Evolutionary conservation across 1,139 yeast genomes (phyloP).

Genomic region (Geotrichum armillariae): DNA sequence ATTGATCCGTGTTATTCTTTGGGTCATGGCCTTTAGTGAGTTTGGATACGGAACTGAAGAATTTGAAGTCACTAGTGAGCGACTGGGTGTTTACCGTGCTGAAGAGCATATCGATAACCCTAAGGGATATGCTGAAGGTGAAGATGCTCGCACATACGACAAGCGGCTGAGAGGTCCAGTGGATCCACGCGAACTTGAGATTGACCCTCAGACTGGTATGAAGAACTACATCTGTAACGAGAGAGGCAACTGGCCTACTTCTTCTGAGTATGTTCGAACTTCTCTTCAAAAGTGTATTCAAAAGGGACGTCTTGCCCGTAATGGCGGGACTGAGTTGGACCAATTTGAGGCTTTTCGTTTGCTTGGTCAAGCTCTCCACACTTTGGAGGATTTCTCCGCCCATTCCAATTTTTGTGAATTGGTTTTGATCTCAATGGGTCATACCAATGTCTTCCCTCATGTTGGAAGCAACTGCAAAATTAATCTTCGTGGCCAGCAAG

Average conservation of each 20-base stretch:
- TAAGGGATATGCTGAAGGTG: slow-evolving; percentile 29
- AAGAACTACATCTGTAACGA: slow-evolving; percentile 32
- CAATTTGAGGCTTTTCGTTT: slow-evolving; percentile 30
- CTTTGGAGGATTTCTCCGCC: slow-evolving; percentile 32
- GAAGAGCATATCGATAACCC: slow-evolving; percentile 35
- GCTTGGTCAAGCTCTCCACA: slow-evolving; percentile 33
- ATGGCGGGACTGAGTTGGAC: slow-evolving; percentile 20
- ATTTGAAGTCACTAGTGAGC: slow-evolving; percentile 33
- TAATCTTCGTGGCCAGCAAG: slow-evolving; percentile 27
- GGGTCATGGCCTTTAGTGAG: slow-evolving; percentile 31
- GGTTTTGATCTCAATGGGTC: slow-evolving; percentile 30
- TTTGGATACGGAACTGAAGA: slow-evolving; percentile 34
- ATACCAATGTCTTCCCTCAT: slow-evolving; percentile 31
- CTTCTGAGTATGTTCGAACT: slow-evolving; percentile 27
- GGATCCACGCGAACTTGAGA: slow-evolving; percentile 28
- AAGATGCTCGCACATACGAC: slow-evolving; percentile 27
- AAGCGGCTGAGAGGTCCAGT: slow-evolving; percentile 31
- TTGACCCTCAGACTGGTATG: slow-evolving; percentile 33
- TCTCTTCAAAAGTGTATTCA: slow-evolving; percentile 28
- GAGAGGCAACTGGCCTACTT: slow-evolving; percentile 33
- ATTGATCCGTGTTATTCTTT: slow-evolving; percentile 28
- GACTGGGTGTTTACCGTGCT: slow-evolving; percentile 32
- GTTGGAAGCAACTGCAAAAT: slow-evolving; percentile 30
- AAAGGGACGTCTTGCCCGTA: slow-evolving; percentile 27
- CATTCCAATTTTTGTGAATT: slow-evolving; percentile 31